Conservation (phyloP, 768 basidiomycete genomes). For the Leucocoprinus leucothites region DNA sequence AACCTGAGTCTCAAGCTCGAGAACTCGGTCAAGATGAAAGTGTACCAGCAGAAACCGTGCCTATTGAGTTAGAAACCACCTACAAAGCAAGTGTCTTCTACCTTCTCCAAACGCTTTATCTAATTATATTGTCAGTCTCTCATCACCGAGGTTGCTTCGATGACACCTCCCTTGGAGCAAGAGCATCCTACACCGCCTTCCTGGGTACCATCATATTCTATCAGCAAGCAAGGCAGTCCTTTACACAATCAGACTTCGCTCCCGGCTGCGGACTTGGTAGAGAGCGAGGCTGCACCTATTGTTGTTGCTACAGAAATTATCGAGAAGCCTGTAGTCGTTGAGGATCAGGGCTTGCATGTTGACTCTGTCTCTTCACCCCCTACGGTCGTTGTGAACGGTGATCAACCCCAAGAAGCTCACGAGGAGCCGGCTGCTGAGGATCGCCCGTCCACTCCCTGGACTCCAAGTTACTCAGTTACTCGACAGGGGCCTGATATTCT, state of each 20-base stretch:
- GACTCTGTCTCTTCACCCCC: background rate
- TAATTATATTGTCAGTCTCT: background rate
- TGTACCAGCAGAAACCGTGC: background rate
- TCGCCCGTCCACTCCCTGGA: constrained; percentile 15
- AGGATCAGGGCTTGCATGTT: background rate
- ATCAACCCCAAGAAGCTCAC: background rate
- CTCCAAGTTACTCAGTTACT: constrained; percentile 20
- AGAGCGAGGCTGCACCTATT: background rate
- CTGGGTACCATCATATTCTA: constrained; percentile 22
- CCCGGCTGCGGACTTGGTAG: background rate
- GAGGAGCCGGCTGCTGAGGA: constrained; percentile 2
- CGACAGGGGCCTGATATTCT: constrained; percentile 14
- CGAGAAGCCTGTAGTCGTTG: background rate
- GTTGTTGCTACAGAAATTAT: background rate
- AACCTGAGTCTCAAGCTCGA: background rate
- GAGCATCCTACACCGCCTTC: constrained; percentile 8
- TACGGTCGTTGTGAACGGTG: background rate
- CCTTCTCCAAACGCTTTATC: background rate
- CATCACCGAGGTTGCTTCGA: background rate
- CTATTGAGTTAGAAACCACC: background rate
- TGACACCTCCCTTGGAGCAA: constrained; percentile 4
- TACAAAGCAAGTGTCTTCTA: background rate
- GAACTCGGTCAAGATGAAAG: background rate
- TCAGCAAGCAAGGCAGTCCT: constrained; percentile 22
- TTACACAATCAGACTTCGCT: background rate